Conservation (phyloP, 2,329 filamentous ascomycete genomes). For the Dendrostoma leiphaemia region DNA sequence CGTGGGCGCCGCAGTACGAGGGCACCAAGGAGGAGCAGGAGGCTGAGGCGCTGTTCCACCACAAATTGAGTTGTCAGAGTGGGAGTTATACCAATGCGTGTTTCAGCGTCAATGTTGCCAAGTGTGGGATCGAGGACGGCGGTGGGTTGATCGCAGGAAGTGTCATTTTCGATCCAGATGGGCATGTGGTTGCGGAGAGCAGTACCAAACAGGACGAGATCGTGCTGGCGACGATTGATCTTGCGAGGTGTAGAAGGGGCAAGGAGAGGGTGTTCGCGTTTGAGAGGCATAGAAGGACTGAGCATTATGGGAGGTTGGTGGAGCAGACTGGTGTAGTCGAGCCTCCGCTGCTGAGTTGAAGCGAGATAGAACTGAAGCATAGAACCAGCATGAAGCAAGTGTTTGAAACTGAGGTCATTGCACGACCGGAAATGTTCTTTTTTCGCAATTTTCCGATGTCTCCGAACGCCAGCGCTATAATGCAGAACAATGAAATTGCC, state of each 20-base stretch:
- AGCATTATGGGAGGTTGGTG: slow-evolving; percentile 39
- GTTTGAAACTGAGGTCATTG: too few species aligned
- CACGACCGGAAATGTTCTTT: too few species aligned
- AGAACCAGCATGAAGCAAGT: too few species aligned
- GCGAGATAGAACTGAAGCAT: too few species aligned
- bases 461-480: slow-evolving; percentile 16
- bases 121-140: slow-evolving; percentile 47
- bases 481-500: neutral
- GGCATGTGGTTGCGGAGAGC: slow-evolving; percentile 48
- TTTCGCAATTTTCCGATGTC: neutral
- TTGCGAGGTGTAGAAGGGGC: slow-evolving; percentile 43
- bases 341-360: slow-evolving; percentile 22
- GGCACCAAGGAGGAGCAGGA: slow-evolving; percentile 39
- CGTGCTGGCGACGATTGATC: slow-evolving; percentile 48
- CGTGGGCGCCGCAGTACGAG: slow-evolving; percentile 43
- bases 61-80: slow-evolving; percentile 48
- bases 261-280: slow-evolving; percentile 49
- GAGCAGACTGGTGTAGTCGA: slow-evolving; percentile 37
- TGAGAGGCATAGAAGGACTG: slow-evolving; percentile 40
- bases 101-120: slow-evolving; percentile 47
- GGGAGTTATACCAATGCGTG: slow-evolving; percentile 53
- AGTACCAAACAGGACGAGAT: slow-evolving; percentile 47
- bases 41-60: slow-evolving; percentile 48
- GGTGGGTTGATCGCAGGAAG: slow-evolving; percentile 15
- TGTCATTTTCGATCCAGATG: slow-evolving; percentile 29